phyloP scores from a whole-genome alignment of 345 rosid genomes.

The Corymbia maculata region DNA sequence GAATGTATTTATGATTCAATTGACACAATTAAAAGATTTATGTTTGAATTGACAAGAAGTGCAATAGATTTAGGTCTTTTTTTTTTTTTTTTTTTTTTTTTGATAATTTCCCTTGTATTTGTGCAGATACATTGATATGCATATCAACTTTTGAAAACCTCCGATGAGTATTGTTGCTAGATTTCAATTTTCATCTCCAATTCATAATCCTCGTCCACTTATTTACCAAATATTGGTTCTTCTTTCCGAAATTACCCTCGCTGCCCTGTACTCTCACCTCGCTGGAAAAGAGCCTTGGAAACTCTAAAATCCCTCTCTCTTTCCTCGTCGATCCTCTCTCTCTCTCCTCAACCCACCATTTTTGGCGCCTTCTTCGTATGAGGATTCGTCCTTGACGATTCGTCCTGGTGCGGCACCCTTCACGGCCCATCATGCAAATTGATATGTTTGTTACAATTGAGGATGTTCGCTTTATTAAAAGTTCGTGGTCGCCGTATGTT shows the following conservation, averaged over 20 bases:
- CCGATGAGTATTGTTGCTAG: neutral
- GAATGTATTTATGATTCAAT: no score
- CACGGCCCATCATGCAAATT: neutral
- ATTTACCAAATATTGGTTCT: neutral
- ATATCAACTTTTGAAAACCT: neutral
- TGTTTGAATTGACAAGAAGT: neutral
- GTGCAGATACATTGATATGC: neutral
- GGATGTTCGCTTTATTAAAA: neutral
- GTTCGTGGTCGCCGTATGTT: neutral
- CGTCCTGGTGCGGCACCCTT: neutral
- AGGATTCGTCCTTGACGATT: neutral
- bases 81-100: no score
- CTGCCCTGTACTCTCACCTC: neutral
- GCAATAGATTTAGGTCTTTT: no score
- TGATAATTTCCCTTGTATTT: neutral
- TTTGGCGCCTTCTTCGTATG: neutral
- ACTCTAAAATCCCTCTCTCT: neutral
- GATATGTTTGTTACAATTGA: neutral
- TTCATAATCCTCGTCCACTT: neutral
- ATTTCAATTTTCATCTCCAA: neutral
- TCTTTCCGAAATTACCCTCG: neutral
- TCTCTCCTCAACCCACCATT: neutral
- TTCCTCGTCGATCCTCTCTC: neutral
- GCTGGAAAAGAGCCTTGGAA: neutral
- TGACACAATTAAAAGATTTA: no score